Percentiles rank a stretch among this genome's conserved stretches.
Evolutionary conservation across 345 rosid genomes (phyloP).

Genomic region (Trapa bicornis): DNA sequence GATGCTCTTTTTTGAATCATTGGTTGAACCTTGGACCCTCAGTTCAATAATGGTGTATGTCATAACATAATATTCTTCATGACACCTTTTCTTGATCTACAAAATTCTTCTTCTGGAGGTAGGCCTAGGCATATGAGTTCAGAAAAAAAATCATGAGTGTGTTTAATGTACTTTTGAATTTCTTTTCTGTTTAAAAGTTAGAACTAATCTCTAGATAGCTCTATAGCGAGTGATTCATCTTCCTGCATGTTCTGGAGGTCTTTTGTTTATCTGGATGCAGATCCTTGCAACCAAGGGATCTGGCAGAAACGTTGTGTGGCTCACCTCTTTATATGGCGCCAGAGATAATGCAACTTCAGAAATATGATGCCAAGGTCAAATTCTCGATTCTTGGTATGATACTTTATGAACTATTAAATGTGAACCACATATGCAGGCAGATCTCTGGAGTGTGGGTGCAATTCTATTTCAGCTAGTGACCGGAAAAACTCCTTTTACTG

Average conservation of each 20-base stretch:
- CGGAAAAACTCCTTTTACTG: conserved; percentile 88
- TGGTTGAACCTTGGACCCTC: neutral
- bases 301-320: conserved; percentile 22
- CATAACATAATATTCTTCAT: too few species aligned
- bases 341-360: too few species aligned
- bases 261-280: conserved; percentile 24
- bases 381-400: conserved; percentile 4
- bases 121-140: neutral
- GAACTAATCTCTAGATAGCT: neutral
- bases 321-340: too few species aligned
- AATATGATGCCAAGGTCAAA: conserved; percentile 52
- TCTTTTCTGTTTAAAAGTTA: too few species aligned
- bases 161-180: too few species aligned
- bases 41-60: neutral
- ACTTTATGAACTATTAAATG: conserved; percentile 1
- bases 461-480: conserved; percentile 90
- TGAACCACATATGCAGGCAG: conserved; percentile 12
- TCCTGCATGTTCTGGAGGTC: conserved; percentile 1
- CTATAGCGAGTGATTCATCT: neutral
- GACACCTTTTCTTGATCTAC: neutral
- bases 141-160: neutral
- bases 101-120: neutral
- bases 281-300: conserved; percentile 81
- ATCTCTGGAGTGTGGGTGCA: conserved; percentile 59
- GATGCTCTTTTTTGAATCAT: neutral